Conservation (phyloP, 2,329 filamentous ascomycete species). For the Fusarium phyllophilum region DNA sequence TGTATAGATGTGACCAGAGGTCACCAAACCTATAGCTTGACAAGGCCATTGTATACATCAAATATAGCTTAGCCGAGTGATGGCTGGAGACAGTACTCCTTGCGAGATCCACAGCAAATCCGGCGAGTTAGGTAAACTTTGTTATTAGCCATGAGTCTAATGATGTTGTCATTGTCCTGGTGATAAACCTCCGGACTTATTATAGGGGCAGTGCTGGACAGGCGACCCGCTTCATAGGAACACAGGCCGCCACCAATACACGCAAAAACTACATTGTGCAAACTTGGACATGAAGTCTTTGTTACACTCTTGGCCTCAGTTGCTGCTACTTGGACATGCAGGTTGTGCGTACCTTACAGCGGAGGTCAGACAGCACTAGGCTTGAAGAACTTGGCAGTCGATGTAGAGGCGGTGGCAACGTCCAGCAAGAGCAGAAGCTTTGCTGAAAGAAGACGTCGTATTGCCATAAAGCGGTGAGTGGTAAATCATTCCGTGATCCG, state of each 20-base stretch:
- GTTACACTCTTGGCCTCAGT: not conserved
- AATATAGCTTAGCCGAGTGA: slow-evolving; percentile 7
- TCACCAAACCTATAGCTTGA: not conserved
- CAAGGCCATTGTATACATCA: slow-evolving; percentile 4
- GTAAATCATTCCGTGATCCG: slow-evolving; percentile 23
- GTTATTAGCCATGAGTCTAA: slow-evolving; percentile 1
- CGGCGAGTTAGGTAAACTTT: not conserved
- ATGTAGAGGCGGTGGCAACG: slow-evolving; percentile 6
- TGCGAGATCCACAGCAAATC: not conserved
- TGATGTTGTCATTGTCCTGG: not conserved
- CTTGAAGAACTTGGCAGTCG: not conserved
- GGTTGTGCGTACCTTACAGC: slow-evolving; percentile 10
- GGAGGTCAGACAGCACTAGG: slow-evolving; percentile 5
- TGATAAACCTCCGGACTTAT: not conserved
- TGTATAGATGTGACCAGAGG: not conserved
- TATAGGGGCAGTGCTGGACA: not conserved
- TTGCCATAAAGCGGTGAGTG: slow-evolving; percentile 26
- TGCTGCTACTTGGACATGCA: not conserved
- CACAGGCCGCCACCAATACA: not conserved
- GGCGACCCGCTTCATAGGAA: not conserved
- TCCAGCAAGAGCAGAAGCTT: not conserved
- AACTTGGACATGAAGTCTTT: not conserved
- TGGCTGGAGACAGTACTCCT: not conserved
- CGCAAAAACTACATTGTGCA: not conserved
- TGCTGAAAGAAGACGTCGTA: slow-evolving; percentile 13